phyloP scores from a whole-genome alignment of 2,329 filamentous ascomycete genomes.

The Coniosporium tulheliwenetii region DNA sequence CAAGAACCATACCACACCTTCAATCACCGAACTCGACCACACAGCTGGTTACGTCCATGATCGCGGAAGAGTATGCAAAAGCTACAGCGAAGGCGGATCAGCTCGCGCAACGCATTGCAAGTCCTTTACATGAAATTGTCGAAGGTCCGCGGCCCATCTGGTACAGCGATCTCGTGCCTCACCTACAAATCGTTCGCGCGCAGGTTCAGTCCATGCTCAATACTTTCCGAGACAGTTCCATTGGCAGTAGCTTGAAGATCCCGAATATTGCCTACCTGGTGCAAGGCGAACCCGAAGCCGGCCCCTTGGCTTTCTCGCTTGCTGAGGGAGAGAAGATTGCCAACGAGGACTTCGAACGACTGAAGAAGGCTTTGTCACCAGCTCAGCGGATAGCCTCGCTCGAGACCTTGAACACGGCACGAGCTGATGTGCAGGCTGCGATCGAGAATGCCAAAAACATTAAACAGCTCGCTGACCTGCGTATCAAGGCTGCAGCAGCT shows the following conservation, averaged over 20 bases:
- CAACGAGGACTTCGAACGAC: constrained; percentile 66
- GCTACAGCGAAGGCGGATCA: constrained; percentile 24
- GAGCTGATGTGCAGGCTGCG: constrained; percentile 50
- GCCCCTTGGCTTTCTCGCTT: constrained; percentile 83
- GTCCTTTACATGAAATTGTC: constrained; percentile 56
- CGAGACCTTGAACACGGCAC: constrained; percentile 64
- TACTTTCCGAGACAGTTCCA: constrained; percentile 81
- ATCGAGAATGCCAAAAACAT: constrained; percentile 66
- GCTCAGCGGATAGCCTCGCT: constrained; percentile 74
- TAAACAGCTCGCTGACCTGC: constrained; percentile 70
- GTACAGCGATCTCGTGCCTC: constrained; percentile 83
- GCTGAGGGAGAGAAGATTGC: constrained; percentile 78
- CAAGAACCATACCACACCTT: constrained; percentile 49
- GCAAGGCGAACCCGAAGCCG: constrained; percentile 82
- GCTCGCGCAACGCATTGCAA: constrained; percentile 43
- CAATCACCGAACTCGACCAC: constrained; percentile 66
- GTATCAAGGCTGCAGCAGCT: constrained; percentile 74
- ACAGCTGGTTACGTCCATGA: constrained; percentile 66
- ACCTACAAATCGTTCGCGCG: constrained; percentile 73
- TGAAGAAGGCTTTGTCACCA: constrained; percentile 80
- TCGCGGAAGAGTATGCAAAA: constrained; percentile 79
- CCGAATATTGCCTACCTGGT: constrained; percentile 79
- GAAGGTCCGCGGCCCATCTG: constrained; percentile 66
- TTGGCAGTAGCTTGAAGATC: constrained; percentile 58
- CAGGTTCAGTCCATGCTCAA: constrained; percentile 85